Percentiles rank a stretch among this genome's conserved stretches.
These are phyloP conservation scores for Albugo candida DNA, from an alignment of 352 stramenopile species.

Conservation along the genomic window DNA sequence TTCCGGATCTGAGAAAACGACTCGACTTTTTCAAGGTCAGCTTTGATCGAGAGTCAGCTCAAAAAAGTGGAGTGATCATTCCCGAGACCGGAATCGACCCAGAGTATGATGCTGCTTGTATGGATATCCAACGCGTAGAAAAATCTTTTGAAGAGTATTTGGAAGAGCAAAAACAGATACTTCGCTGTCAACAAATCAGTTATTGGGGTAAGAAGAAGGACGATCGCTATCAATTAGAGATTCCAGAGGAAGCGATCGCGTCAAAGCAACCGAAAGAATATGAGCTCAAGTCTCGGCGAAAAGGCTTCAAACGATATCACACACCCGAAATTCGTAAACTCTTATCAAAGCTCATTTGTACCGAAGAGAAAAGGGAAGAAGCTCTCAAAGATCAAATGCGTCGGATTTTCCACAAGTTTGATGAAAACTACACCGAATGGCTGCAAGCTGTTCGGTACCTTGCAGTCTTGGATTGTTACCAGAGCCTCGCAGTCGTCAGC, in stretches of 20 bases:
- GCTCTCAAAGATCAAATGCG: slow-evolving; percentile 80
- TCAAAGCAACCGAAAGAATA: slow-evolving; percentile 87
- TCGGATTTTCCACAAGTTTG: slow-evolving; percentile 93
- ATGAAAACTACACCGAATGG: slow-evolving; percentile 86
- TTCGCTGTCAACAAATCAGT: slow-evolving; percentile 72
- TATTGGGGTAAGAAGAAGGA: slow-evolving; percentile 93
- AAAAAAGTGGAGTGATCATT: slow-evolving; percentile 83
- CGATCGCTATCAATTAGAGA: slow-evolving; percentile 84
- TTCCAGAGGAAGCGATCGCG: slow-evolving; percentile 62
- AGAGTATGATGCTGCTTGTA: slow-evolving; percentile 85
- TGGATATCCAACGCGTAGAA: slow-evolving; percentile 74
- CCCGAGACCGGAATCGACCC: slow-evolving; percentile 86
- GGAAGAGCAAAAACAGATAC: slow-evolving; percentile 32
- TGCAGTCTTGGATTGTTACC: slow-evolving; percentile 88
- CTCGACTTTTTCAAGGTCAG: slow-evolving; percentile 92
- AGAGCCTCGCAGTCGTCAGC: slow-evolving; percentile 87
- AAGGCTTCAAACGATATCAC: slow-evolving; percentile 86
- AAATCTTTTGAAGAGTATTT: slow-evolving; percentile 85
- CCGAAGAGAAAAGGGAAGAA: slow-evolving; percentile 62
- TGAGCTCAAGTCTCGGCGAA: slow-evolving; percentile 85
- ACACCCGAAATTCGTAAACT: slow-evolving; percentile 70
- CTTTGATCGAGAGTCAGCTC: slow-evolving; percentile 89
- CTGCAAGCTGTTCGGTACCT: slow-evolving; percentile 84
- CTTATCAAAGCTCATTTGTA: slow-evolving; percentile 44
- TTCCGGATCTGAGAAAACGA: slow-evolving; percentile 80